Evolutionary conservation across 768 basidiomycete genomes (phyloP), one percentile per base, ranked within the genome.

Genomic region (Tylopilus rubrobrunneus): DNA sequence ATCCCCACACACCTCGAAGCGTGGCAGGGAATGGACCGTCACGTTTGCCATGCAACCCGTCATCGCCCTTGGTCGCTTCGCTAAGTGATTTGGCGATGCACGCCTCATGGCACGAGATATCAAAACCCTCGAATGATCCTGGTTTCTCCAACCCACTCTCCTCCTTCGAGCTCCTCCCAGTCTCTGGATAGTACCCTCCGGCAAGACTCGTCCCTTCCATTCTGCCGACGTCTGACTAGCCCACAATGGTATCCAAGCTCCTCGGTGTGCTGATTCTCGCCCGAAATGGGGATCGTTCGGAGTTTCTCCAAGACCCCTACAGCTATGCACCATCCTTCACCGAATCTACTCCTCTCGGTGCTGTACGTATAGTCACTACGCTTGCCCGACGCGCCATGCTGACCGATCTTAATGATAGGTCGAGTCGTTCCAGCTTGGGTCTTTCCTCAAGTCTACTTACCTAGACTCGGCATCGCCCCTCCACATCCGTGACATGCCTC

Each of bases 251-350:
- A 42, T 51, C 66, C 39, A 56, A 19, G 53, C 83, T 90, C 58
- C 85, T 86, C 60, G 88, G 88, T 69, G 86, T 86, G 59, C 80
- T 91, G 62, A 77, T 89, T 68, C 76, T 90, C 66, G 84, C 85
- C 56, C 82, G 86, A 61, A 89, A 86, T 62, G 89, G 88, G 53
- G 88, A 88, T 72, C 83, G 87, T 57, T 73, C 73, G 60, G 80
- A 78, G 67, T 85, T 79, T 65, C 78, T 79, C 71, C 88, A 90
- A 67, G 83, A 90, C 67, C 89, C 89, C 25, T 71, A 76, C 63
- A 84, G 75, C 28, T 89, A 89, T 68, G 75, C 79, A 40, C 78
- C 78, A 21, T 76, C 79, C 29, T 77, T 78, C 60, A 82, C 86
- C 3, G 82, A 84, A 70, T 85, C 84, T 39, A 89, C 86, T n/a